Conservation (phyloP, 495 filamentous ascomycete genomes). For the Neurospora terricola region DNA sequence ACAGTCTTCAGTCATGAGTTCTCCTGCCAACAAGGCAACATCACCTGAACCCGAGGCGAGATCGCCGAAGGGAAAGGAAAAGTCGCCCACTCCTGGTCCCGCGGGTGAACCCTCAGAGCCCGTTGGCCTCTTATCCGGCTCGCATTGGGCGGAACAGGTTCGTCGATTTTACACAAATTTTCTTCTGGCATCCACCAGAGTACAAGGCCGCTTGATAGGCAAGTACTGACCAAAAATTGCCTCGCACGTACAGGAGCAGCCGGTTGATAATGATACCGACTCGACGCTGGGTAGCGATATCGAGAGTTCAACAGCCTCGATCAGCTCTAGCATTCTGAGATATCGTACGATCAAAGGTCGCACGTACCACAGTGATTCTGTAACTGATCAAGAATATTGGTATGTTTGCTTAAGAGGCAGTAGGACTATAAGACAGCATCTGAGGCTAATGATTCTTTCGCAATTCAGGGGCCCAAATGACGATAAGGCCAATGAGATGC, state of each 20-base stretch:
- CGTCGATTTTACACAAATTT: background rate
- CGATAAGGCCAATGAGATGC: constrained; percentile 23
- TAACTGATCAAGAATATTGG: constrained; percentile 18
- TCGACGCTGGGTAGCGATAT: constrained; percentile 28
- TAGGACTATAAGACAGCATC: background rate
- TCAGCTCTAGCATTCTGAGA: constrained; percentile 27
- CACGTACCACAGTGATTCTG: constrained; percentile 17
- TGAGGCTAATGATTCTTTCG: background rate
- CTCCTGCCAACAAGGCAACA: background rate
- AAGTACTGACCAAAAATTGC: background rate
- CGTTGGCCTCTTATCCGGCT: background rate
- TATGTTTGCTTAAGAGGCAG: background rate
- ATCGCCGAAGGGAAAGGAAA: background rate
- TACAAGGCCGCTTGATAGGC: background rate
- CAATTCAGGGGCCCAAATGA: constrained; percentile 21
- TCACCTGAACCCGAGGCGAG: background rate
- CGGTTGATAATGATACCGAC: constrained; percentile 21
- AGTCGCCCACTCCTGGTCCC: background rate
- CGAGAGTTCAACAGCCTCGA: constrained; percentile 14
- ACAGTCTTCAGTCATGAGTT: background rate
- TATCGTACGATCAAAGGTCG: constrained; percentile 23
- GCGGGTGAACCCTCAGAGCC: background rate
- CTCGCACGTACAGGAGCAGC: background rate
- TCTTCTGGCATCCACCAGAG: background rate
- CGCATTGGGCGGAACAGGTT: background rate